Evolutionary conservation across 83 land plant species (phyloP), one percentile per base, ranked within the genome.

Genomic region (Picea abies): DNA sequence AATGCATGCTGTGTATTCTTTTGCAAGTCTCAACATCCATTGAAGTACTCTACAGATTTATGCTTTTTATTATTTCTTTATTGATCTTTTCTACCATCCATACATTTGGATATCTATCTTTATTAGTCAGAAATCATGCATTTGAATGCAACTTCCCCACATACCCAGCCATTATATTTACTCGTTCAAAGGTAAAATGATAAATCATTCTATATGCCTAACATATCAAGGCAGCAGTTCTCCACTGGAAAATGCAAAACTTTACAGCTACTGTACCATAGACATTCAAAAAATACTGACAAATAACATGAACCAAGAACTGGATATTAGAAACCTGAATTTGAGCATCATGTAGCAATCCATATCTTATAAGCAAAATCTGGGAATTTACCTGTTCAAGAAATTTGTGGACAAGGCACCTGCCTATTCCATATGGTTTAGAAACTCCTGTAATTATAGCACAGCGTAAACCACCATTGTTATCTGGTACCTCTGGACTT

Each of bases 371-470:
- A 22, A 32, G 72, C 29, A 32, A 68, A 68, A 66, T 9, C 32
- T 23, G 0, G 70, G 7, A 66, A 66, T 25, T 26, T 66, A 66
- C 72, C 1, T 71, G 75, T 71, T 71, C 47, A 29, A 71, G 75
- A 71, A 71, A 71, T 5, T 71, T 71, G 75, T 71, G 7, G 22
- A 71, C 75, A 17, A 71, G 75, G 49, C 22, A 26, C 49, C 75
- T 71, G 52, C 75, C 75, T 71, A 71, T 71, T 71, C 75, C 49
- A 71, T 17, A 71, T 39, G 49, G 75, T 71, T 5, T 71, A 16
- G 75, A 71, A 71, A 37, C 75, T 71, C 75, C 49, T 29, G 75
- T 71, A 37, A 71, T 71, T 35, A 71, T 37, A 71, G 47, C 49
- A 37, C 35, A 26, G 8, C 20, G 49, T 4, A 17, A 71, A 16